Evolutionary conservation across 1,284 basidiomycete genomes (phyloP).

Genomic region (Psilocybe mexicana): DNA sequence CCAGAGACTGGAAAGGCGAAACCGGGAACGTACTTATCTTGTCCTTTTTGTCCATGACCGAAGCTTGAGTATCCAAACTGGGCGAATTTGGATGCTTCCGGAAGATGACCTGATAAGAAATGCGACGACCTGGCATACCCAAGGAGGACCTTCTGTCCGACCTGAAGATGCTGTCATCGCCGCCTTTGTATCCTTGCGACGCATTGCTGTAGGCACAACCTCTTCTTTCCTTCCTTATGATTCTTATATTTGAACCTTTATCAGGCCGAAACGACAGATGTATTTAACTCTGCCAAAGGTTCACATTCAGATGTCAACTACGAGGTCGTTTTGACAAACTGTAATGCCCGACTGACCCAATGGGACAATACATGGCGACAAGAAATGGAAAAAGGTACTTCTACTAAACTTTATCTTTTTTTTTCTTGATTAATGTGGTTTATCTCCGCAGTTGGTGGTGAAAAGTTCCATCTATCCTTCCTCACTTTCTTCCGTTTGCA

Average conservation of each 20-base stretch:
- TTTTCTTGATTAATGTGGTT: neutral
- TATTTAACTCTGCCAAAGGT: constrained; percentile 60
- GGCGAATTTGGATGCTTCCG: constrained; percentile 81
- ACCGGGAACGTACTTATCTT: constrained; percentile 80
- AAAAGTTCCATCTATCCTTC: constrained; percentile 72
- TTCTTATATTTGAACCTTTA: constrained; percentile 8
- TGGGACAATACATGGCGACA: constrained; percentile 70
- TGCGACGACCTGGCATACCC: constrained; percentile 68
- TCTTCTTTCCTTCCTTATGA: neutral
- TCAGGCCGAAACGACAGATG: constrained; percentile 75
- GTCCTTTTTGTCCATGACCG: constrained; percentile 83
- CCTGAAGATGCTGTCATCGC: constrained; percentile 80
- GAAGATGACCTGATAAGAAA: constrained; percentile 75
- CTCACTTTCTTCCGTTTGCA: constrained; percentile 74
- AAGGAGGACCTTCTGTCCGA: constrained; percentile 51
- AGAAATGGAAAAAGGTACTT: constrained; percentile 68
- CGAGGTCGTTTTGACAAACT: constrained; percentile 66
- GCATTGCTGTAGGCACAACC: constrained; percentile 60
- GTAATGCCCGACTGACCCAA: constrained; percentile 66
- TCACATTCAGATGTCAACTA: constrained; percentile 62
- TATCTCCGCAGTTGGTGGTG: constrained; percentile 49
- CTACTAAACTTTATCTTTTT: constrained; percentile 11
- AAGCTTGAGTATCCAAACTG: constrained; percentile 80
- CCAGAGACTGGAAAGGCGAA: constrained; percentile 71
- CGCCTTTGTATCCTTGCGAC: constrained; percentile 72